Evolutionary conservation across 2,329 filamentous ascomycete species (phyloP), one percentile per base, ranked within the genome.

Genomic region (Cadophora malorum): DNA sequence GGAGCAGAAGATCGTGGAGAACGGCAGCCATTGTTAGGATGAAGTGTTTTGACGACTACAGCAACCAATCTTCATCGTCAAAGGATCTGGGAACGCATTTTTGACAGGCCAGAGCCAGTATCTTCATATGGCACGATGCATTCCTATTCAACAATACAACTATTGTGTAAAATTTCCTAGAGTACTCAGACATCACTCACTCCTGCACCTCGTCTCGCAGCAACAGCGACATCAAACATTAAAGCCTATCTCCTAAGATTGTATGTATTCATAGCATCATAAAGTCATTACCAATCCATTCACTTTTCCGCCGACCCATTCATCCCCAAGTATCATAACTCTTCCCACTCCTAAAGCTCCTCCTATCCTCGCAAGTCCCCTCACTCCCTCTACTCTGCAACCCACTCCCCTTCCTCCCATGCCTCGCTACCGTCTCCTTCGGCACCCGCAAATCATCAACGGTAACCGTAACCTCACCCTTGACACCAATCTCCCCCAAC

Each of bases 401-500:
- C 9, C 9, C 35, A 10, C 38, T 23, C 12, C 25, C 10, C 14
- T 47, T 56, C 50, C 38, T 38, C 7, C 52, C 49, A 16, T 41
- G 58, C 35, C 35, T 31, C 25, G 25, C 19, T 23, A 47, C 35
- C 41, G n/a, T 2, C 25, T 23, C 25, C 50, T 23, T 28, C 9
- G 33, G 28, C 21, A 47, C 62, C 14, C 16, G 6, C 12, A 16
- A 16, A 9, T 64, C 59, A 56, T 69, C 70, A 47, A 72, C 68
- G 38, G 53, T 62, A 19, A 75, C 69, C 12, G 68, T 71, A 1
- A 75, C 72, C 41, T 75, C 72, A 5, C 71, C 74, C 45, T 73
- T 74, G 7, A 75, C 64, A 10, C 66, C 70, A 64, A 75, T 75
- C 62, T 71, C 67, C 28, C 70, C 69, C 65, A 74, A 66, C 3